A percentile compares a stretch with the other conserved stretches of the same genome.
Evolutionary conservation across 345 rosid genomes (phyloP).

Genomic region (Lepidium aucheri): DNA sequence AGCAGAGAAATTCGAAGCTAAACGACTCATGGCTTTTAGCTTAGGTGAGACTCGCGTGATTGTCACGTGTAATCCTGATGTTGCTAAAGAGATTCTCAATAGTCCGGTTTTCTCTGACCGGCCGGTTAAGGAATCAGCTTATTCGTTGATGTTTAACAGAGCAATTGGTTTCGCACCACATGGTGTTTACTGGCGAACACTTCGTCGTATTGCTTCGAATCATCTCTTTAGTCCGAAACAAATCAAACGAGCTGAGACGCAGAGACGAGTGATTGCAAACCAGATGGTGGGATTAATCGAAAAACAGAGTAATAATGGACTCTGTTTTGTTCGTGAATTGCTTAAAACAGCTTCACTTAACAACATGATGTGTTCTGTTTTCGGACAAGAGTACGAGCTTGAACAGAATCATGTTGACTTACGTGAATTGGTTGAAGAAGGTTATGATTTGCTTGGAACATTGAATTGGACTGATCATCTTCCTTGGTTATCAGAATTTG

Average conservation of each 20-base stretch:
- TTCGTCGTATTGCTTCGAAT: conserved; percentile 47
- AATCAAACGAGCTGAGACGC: conserved; percentile 40
- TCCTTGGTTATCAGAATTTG: conserved; percentile 56
- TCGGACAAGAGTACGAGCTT: conserved; percentile 45
- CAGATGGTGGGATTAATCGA: conserved; percentile 41
- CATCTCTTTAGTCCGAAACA: conserved; percentile 63
- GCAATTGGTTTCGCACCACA: conserved; percentile 81
- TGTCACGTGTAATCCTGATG: conserved; percentile 59
- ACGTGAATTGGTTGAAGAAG: conserved; percentile 53
- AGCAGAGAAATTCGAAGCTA: conserved; percentile 37
- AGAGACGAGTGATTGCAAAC: conserved; percentile 34
- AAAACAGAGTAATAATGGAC: conserved; percentile 3
- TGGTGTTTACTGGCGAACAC: conserved; percentile 70
- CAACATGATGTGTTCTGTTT: conserved; percentile 72
- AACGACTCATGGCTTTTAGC: conserved; percentile 65
- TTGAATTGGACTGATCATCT: conserved; percentile 73
- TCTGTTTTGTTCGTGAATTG: conserved; percentile 41
- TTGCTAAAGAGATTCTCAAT: conserved; percentile 58
- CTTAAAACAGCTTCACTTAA: conserved; percentile 62
- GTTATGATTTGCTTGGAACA: conserved; percentile 51
- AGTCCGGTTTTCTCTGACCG: conserved; percentile 66
- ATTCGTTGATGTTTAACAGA: conserved; percentile 61
- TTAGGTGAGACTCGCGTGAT: conserved; percentile 57
- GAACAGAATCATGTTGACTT: conserved; percentile 32
- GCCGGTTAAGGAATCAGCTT: conserved; percentile 69